A percentile compares a stretch with the other conserved stretches of the same genome.
phyloP scores from a whole-genome alignment of 139 green algal species.

The Asterochloris sp. region DNA sequence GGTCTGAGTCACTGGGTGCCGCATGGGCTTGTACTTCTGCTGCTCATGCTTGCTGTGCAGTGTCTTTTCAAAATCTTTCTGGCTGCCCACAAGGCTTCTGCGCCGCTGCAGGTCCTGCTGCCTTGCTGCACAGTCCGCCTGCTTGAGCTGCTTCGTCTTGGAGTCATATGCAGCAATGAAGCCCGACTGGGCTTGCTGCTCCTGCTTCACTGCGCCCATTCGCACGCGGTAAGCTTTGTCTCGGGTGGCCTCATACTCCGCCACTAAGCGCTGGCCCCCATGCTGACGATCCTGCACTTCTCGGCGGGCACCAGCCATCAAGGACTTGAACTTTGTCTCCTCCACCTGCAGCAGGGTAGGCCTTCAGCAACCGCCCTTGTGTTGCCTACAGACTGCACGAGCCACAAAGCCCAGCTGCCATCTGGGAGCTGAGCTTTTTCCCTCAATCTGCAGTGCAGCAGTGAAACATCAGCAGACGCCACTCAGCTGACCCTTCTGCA shows the following conservation, averaged over 20 bases:
- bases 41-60: constrained; percentile 3
- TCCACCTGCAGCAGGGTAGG: not conserved
- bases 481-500: no score
- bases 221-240: not conserved
- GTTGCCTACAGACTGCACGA: no score
- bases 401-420: no score
- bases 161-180: constrained; percentile 12
- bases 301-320: not conserved
- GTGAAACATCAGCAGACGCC: no score
- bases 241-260: constrained; percentile 12
- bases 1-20: no score
- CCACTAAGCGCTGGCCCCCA: not conserved
- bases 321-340: constrained; percentile 1
- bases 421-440: no score
- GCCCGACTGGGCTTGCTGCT: constrained; percentile 2
- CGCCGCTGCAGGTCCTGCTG: constrained; percentile 4
- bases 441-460: no score
- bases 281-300: constrained; percentile 8
- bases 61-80: constrained; percentile 7
- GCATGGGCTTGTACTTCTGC: constrained; percentile 2
- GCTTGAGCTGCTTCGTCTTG: constrained; percentile 12
- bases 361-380: no score
- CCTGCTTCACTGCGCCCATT: constrained; percentile 15
- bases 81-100: not conserved
- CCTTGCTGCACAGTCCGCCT: not conserved